Evolutionary conservation across 2,329 filamentous ascomycete species (phyloP).

Genomic region (Cordyceps farinosa): DNA sequence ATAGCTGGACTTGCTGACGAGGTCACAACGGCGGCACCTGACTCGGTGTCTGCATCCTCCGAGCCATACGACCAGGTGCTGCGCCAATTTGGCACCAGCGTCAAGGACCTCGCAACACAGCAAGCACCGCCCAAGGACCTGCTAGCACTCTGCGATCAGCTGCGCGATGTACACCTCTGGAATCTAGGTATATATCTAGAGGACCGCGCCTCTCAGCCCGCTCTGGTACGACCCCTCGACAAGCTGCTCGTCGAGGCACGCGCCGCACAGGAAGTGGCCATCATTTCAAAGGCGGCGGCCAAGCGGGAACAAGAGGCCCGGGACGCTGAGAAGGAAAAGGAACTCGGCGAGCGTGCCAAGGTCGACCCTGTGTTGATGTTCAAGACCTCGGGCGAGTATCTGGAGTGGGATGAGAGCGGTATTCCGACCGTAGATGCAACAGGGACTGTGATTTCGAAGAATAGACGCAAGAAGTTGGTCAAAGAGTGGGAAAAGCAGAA

Average conservation of each 20-base stretch:
- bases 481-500: background rate
- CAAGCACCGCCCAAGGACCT: background rate
- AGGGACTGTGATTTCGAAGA: constrained; percentile 64
- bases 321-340: constrained; percentile 37
- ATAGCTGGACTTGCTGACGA: background rate
- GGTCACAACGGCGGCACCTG: no score
- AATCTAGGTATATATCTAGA: constrained; percentile 75
- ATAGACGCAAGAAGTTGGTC: background rate
- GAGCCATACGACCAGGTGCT: background rate
- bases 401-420: constrained; percentile 71
- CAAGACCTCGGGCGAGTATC: constrained; percentile 48
- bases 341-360: constrained; percentile 46
- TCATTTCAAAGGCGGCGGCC: constrained; percentile 47
- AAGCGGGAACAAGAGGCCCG: constrained; percentile 41
- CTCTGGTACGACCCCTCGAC: constrained; percentile 44
- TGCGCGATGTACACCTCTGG: constrained; percentile 71
- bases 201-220: constrained; percentile 53
- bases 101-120: background rate
- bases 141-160: background rate
- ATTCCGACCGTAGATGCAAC: constrained; percentile 62
- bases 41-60: background rate
- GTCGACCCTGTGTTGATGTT: constrained; percentile 45
- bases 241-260: constrained; percentile 49
- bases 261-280: constrained; percentile 47
- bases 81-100: background rate